Evolutionary conservation across 73 alveolate species (phyloP).

Genomic region (Uronychia binucleata): DNA sequence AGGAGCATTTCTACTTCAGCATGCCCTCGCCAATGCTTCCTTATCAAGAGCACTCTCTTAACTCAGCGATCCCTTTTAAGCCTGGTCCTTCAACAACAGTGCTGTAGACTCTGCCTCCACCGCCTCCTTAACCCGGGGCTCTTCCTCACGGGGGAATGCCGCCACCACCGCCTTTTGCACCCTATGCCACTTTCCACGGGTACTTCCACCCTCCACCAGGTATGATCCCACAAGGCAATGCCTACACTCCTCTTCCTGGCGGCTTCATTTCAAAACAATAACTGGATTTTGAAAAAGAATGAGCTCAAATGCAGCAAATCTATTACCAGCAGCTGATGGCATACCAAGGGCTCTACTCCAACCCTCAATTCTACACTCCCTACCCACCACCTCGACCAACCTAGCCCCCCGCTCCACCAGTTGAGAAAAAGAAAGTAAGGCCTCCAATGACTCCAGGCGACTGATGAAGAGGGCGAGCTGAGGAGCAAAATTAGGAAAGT

Average conservation of each 20-base stretch:
- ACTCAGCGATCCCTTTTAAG: too few relatives aligned
- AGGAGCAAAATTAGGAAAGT: too few relatives aligned
- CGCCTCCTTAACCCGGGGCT: not conserved
- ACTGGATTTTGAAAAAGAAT: not conserved
- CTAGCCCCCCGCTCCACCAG: not conserved
- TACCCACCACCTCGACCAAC: not conserved
- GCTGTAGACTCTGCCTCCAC: too few relatives aligned
- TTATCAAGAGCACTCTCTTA: not conserved
- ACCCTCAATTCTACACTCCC: not conserved
- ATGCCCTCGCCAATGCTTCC: not conserved
- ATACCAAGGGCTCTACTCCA: not conserved
- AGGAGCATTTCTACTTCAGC: not conserved
- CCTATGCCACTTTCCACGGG: not conserved
- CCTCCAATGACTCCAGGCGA: too few relatives aligned
- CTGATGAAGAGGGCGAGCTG: too few relatives aligned
- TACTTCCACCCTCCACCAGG: not conserved
- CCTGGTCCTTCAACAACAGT: not conserved
- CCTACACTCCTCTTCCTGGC: too few relatives aligned
- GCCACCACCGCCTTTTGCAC: not conserved
- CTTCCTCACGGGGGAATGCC: not conserved
- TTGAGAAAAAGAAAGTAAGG: not conserved
- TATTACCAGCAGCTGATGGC: not conserved
- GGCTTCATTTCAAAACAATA: not conserved
- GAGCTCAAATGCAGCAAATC: not conserved
- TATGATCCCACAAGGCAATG: too few relatives aligned